Evolutionary conservation across 2,329 filamentous ascomycete species (phyloP).

Genomic region (Aspergillus pseudonomiae): DNA sequence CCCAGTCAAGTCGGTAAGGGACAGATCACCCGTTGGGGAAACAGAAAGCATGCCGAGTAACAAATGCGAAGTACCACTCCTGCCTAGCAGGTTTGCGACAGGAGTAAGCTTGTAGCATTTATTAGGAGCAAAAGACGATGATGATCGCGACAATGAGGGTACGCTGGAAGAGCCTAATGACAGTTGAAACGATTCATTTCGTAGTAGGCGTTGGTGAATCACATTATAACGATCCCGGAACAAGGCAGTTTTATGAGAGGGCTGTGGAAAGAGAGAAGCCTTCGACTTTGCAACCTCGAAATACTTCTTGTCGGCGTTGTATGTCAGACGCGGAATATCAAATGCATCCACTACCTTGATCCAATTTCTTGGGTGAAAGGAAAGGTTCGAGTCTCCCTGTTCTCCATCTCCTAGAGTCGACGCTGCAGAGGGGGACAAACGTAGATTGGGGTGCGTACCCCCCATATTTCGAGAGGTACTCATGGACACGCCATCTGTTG

Average conservation of each 20-base stretch:
- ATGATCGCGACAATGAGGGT: constrained; percentile 60
- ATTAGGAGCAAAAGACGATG: constrained; percentile 59
- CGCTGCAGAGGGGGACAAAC: constrained; percentile 17
- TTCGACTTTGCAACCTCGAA: constrained; percentile 74
- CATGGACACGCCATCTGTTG: constrained; percentile 24
- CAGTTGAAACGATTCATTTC: constrained; percentile 90
- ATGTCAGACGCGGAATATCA: constrained; percentile 69
- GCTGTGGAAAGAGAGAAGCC: constrained; percentile 72
- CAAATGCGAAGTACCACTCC: constrained; percentile 82
- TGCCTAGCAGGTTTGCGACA: constrained; percentile 73
- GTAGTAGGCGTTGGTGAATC: constrained; percentile 85
- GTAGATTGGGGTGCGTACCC: constrained; percentile 50
- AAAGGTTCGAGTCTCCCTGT: constrained; percentile 62
- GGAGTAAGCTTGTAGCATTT: constrained; percentile 86
- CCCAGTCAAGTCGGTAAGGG: constrained; percentile 83
- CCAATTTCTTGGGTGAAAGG: constrained; percentile 76
- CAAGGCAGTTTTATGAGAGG: constrained; percentile 78
- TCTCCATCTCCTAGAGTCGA: constrained; percentile 54
- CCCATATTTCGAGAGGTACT: constrained; percentile 45
- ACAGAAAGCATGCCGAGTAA: constrained; percentile 81
- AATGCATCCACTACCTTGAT: constrained; percentile 81
- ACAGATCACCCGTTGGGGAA: constrained; percentile 78
- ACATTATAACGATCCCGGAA: constrained; percentile 92
- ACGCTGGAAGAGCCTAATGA: constrained; percentile 68
- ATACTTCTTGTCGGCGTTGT: constrained; percentile 72